Base-by-base conservation (phyloP, 2,329 filamentous ascomycete species). In the Penicillium fuscoglaucum region DNA sequence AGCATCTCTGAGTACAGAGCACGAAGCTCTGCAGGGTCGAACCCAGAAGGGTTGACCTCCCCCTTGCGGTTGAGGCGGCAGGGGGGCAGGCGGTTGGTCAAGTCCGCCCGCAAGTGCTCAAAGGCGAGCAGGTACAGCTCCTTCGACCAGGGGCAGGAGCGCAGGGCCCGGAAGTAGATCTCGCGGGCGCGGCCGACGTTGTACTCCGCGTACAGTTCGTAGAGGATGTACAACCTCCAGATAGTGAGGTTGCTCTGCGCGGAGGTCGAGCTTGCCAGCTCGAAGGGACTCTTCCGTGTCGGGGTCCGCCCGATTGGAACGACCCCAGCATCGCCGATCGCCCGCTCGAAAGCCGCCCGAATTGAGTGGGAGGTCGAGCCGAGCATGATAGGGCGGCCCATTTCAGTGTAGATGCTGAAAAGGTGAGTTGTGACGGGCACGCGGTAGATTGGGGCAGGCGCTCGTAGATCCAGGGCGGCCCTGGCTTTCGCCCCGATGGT, bases 91-190 rank as follows among this genome's bases (percentile, higher is more conserved):
- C 35, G 41, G 19, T 35, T 24, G 19, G 43, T 54, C 28, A 62
- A 19, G 26, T 70, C 70, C 12, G 65, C 64, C 15, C 68, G 68
- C 33, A 80, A 66, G 40, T 78, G 72, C 45, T 77, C 76, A 57
- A 89, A 85, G 0, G 83, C 86, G 28, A 83, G 59, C 73, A 89
- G 78, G 44, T 85, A 74, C 48, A 86, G 79, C 39, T 81, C 78
- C 69, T 89, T 89, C 1, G 79, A 82, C 86, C 87, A 89, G 0
- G 87, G 87, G 66, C 87, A 79, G 17, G 78, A 74, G 44, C 80
- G 76, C 61, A 89, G 66, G 0, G 83, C 85, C 35, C 82, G 75
- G 58, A 84, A 82, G 65, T 84, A 84, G 0, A 84, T 77, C 1
- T 80, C 75, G 61, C 80, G 84, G 3, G 81, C 79, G 50, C 75